These are phyloP conservation scores for Castanopsis chinensis DNA, from an alignment of 306 rosid species.

Conservation along the genomic window DNA sequence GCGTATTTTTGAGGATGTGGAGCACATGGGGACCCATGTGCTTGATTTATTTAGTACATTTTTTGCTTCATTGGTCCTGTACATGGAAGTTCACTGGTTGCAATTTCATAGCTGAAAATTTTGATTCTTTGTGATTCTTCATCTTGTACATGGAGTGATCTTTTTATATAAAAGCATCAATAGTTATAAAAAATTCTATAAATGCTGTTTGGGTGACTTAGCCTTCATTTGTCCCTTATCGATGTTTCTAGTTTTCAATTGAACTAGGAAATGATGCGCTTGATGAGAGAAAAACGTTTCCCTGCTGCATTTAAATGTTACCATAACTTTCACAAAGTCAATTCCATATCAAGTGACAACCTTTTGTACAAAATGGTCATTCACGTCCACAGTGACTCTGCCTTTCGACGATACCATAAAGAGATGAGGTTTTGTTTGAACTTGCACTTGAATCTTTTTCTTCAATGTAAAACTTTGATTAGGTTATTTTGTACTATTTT, in stretches of 20 bases:
- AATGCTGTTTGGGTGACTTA: background rate
- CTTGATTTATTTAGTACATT: no score
- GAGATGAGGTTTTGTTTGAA: slow-evolving; percentile 66
- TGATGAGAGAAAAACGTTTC: slow-evolving; percentile 75
- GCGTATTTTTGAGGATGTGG: no score
- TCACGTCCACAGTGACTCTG: slow-evolving; percentile 86
- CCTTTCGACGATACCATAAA: slow-evolving; percentile 79
- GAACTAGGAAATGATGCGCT: slow-evolving; percentile 70
- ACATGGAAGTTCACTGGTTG: no score
- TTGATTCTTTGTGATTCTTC: no score
- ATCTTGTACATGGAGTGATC: no score
- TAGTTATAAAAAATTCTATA: no score
- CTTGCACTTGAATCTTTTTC: slow-evolving; percentile 15
- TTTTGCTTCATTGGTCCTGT: no score
- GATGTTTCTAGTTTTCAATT: slow-evolving; percentile 18
- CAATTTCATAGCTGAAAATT: no score
- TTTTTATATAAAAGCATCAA: no score
- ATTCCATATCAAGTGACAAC: slow-evolving; percentile 58
- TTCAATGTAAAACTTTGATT: background rate
- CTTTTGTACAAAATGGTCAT: slow-evolving; percentile 90
- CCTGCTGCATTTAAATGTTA: slow-evolving; percentile 92
- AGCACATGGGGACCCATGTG: no score
- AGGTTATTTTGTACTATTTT: slow-evolving; percentile 1
- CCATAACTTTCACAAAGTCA: slow-evolving; percentile 69
- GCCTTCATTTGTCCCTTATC: background rate